Evolutionary conservation across 192 early-diverging fungal species (phyloP), one percentile per base, ranked within the genome.

Genomic region (Entomortierella parvispora): DNA sequence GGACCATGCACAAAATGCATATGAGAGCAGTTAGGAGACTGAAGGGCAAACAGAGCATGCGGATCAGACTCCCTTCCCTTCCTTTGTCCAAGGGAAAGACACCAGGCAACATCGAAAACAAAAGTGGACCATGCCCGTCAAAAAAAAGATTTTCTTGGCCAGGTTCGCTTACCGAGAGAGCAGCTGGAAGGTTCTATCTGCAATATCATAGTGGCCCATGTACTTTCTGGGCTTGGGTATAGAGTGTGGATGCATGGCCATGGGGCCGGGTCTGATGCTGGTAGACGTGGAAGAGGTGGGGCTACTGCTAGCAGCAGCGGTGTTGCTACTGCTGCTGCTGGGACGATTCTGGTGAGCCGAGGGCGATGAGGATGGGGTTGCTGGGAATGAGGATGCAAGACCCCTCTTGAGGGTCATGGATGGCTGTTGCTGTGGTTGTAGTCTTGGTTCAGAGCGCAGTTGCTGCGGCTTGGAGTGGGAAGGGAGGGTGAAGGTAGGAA

Each of bases 171-270:
- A 77, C 74, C 66, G 31, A n/a, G 74, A 77, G 25, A 77, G 74
- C 15, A 77, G 49, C 44, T 77, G 74, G 32, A 77, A 77, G 14
- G 74, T 77, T 34, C 74, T 57, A 43, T 77, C 74, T 0, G 74
- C 74, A 77, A 77, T 77, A 54, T 77, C 74, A 32, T 77, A 77
- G 55, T 77, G 74, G 18, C 74, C 74, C 23, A 77, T 58, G 45
- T 77, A 77, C 51, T 60, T 62, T 58, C 47, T 77, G 5, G 74
- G 74, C 23, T 49, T 33, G 46, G 65, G 51, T 25, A 47, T 42
- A 26, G 69, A 12, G 37, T 51, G 50, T 40, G 37, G 37, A 40
- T 40, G 37, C 37, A 40, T 40, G 37, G 37, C 37, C 37, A 40
- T 40, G 37, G 37, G 37, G 7, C 37, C 37, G 7, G 37, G 37